Evolutionary conservation across 331 rosid species (phyloP).

Genomic region (Dryas integrifolia): DNA sequence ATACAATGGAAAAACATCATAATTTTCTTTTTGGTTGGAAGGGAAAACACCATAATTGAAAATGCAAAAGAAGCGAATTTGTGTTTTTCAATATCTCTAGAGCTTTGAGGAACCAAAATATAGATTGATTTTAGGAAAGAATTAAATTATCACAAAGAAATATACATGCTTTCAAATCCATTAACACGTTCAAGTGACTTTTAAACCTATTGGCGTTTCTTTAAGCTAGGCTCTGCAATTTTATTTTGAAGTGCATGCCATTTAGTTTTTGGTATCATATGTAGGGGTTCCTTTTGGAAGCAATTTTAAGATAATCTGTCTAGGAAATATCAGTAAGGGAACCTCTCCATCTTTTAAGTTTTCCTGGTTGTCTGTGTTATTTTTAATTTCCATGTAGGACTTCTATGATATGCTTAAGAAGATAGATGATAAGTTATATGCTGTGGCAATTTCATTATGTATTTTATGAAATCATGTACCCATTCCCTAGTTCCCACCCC

Average conservation of each 20-base stretch:
- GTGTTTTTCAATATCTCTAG: too few relatives aligned
- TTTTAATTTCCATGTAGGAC: neutral
- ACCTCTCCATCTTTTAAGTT: neutral
- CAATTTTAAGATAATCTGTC: neutral
- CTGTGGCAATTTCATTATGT: neutral
- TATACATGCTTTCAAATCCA: too few relatives aligned
- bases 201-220: neutral
- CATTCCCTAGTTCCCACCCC: too few relatives aligned
- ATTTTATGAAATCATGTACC: neutral
- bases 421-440: neutral
- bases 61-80: neutral
- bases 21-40: too few relatives aligned
- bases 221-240: neutral
- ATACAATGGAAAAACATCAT: neutral
- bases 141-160: too few relatives aligned
- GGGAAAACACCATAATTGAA: neutral
- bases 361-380: neutral
- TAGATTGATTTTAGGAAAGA: too few relatives aligned
- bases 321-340: neutral
- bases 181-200: too few relatives aligned
- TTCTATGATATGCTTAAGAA: neutral
- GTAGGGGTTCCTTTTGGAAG: neutral
- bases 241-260: conserved; percentile 2
- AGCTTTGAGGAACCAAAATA: too few relatives aligned
- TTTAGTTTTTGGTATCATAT: neutral